Evolutionary conservation across 2,329 filamentous ascomycete genomes (phyloP), one percentile per base, ranked within the genome.

Genomic region (Fusarium irregulare): DNA sequence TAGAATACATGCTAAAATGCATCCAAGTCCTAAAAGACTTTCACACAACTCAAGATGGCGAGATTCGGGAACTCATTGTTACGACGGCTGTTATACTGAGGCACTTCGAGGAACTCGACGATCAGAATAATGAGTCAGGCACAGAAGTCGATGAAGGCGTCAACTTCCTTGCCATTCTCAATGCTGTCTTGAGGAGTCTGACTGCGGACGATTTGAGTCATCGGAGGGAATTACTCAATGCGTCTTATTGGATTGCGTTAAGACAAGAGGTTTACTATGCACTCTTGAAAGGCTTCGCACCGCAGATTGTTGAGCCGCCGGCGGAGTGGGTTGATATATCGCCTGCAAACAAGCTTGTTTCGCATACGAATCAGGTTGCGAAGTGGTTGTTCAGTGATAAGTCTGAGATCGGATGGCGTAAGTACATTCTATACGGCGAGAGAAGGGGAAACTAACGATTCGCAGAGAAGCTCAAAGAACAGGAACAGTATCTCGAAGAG

Each of bases 1-100:
- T 74, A 2, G 72, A 74, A 27, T 74, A 74, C 6, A 74, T 74
- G 72, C 27, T 74, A 0, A 73, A 73, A 11, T 74, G 70, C 6
- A 74, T 74, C 0, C 60, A 64, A 0, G 67, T 74, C 0, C 49
- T 74, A 0, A 74, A 74, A 16, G 72, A 74, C 2, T 74, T 74
- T 0, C 70, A 74, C 2, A 56, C 57, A 0, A 74, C 67, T 0
- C 37, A 55, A 1, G 72, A 74, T 1, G 72, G 71, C 3, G 70
- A 74, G 0, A 69, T 63, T 0, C 44, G 72, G 13, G 72, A 74
- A 2, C 11, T 74, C 0, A 74, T 74, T 0, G 58, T 74, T 0
- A 73, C 72, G 0, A 74, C 64, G 0, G 72, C 72, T 1, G 72
- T 74, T 0, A 70, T 74, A 1, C 16, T 74, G 0, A 51, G 72